Conservation (phyloP, 495 filamentous ascomycete genomes). For the Aspergillus bridgeri region DNA sequence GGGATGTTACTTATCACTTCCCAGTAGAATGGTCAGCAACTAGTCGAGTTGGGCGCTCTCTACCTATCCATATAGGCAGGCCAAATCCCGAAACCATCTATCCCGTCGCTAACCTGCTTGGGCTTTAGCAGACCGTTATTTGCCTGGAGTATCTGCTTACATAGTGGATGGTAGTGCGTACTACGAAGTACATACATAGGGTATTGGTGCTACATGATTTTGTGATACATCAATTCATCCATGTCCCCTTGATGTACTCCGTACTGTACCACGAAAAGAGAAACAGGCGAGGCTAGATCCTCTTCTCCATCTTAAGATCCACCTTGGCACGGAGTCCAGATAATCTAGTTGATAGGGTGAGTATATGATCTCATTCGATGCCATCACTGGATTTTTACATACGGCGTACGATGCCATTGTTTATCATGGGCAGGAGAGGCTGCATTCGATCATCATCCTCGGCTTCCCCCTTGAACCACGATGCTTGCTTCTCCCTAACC, state of each 20-base stretch:
- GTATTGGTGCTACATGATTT: not conserved
- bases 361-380: not conserved
- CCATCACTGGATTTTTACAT: not conserved
- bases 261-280: not conserved
- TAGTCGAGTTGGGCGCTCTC: not conserved
- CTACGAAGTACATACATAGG: not conserved
- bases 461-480: not conserved
- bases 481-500: not conserved
- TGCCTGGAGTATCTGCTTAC: not conserved
- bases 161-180: not conserved
- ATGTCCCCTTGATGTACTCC: not conserved
- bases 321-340: not conserved
- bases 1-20: not conserved
- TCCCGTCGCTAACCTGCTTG: constrained; percentile 3
- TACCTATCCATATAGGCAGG: constrained; percentile 1
- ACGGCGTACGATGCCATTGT: too few relatives aligned
- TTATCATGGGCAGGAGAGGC: not conserved
- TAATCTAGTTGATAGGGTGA: not conserved
- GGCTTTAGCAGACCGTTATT: constrained; percentile 16
- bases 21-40: not conserved
- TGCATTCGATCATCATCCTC: too few relatives aligned
- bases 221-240: not conserved
- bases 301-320: not conserved
- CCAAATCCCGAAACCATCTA: not conserved
- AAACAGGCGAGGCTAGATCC: not conserved